Percentiles rank a stretch among this genome's conserved stretches.
Conservation (phyloP, 1,284 basidiomycete genomes). For the Trametes pubescens region DNA sequence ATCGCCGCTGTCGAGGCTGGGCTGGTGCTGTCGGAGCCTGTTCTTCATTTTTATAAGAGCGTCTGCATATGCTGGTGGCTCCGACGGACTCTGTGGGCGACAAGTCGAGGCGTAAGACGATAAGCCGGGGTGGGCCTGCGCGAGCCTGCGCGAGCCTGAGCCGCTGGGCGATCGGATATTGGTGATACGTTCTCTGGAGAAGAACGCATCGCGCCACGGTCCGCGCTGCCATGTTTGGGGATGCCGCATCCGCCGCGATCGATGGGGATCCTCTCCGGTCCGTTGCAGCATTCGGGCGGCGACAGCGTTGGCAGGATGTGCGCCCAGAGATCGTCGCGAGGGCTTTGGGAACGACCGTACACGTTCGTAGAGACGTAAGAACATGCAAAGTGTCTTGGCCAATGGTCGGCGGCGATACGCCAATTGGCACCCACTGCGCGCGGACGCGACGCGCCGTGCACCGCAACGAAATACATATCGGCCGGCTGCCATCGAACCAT, state of each 20-base stretch:
- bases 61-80: background rate
- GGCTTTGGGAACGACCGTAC: conserved; percentile 4
- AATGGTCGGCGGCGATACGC: conserved; percentile 13
- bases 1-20: no score
- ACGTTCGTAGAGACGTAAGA: conserved; percentile 31
- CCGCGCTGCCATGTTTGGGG: conserved; percentile 23
- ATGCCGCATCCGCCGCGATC: conserved; percentile 28
- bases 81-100: background rate
- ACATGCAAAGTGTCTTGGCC: conserved; percentile 11
- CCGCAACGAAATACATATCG: conserved; percentile 23
- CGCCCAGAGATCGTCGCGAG: conserved; percentile 22
- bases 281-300: background rate
- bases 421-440: background rate
- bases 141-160: conserved; percentile 9
- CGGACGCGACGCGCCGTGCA: conserved; percentile 9
- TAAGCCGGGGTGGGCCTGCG: conserved; percentile 1
- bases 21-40: background rate
- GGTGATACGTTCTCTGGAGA: conserved; percentile 22
- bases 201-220: conserved; percentile 18
- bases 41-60: background rate
- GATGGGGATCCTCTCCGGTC: conserved; percentile 16
- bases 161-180: conserved; percentile 19
- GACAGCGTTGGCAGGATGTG: background rate
- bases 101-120: background rate
- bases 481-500: conserved; percentile 35